A percentile compares a stretch with the other conserved stretches of the same genome.
Evolutionary conservation across 2,329 filamentous ascomycete species (phyloP).

Genomic region (Tolypocladium album): DNA sequence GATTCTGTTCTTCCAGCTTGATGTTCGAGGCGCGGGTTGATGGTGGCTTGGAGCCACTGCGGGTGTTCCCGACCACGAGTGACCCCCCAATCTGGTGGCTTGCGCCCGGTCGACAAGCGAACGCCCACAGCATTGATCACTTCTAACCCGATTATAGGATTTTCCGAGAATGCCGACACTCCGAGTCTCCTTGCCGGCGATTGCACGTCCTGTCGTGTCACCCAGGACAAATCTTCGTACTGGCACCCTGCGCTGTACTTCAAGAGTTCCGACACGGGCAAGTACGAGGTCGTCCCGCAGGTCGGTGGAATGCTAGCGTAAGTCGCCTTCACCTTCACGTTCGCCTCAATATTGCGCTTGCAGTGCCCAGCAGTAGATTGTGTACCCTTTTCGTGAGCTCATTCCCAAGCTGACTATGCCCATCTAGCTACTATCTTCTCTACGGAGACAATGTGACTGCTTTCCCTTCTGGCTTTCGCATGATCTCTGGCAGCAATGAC

Average conservation of each 20-base stretch:
- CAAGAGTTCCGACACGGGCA: constrained; percentile 49
- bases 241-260: constrained; percentile 79
- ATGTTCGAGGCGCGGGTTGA: background rate
- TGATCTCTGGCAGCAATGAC: constrained; percentile 65
- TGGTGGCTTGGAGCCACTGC: background rate
- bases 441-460: constrained; percentile 54
- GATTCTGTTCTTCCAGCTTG: background rate
- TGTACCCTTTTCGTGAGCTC: too few relatives aligned
- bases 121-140: background rate
- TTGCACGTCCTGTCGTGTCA: constrained; percentile 75
- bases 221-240: constrained; percentile 78
- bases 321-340: constrained; percentile 25
- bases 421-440: constrained; percentile 69
- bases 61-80: background rate
- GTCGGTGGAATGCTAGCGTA: constrained; percentile 79
- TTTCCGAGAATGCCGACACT: constrained; percentile 46
- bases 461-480: constrained; percentile 69
- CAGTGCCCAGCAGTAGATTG: background rate
- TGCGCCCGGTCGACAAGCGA: background rate
- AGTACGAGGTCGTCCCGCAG: constrained; percentile 59
- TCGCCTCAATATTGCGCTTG: background rate
- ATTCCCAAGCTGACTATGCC: background rate
- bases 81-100: background rate
- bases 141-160: constrained; percentile 37
- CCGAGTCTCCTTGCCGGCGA: constrained; percentile 46